A percentile compares a stretch with the other conserved stretches of the same genome.
phyloP scores from a whole-genome alignment of 176 grass and related monocot genomes.

The Thinopyrum elongatum region DNA sequence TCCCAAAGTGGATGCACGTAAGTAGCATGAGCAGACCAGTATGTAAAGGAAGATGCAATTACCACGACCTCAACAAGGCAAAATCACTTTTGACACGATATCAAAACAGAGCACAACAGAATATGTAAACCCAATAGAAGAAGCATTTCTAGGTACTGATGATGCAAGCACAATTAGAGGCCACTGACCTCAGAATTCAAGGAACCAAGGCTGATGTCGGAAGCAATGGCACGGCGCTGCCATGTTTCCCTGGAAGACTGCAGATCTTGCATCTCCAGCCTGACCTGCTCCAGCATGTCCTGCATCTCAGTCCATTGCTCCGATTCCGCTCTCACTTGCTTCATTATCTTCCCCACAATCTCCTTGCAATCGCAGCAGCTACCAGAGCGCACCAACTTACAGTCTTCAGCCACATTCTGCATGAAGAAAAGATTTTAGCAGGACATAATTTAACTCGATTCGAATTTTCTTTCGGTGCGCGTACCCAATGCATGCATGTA shows the following conservation, averaged over 20 bases:
- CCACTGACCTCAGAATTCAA: conserved; percentile 73
- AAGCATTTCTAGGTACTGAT: background rate
- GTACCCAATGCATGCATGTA: background rate
- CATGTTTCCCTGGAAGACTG: conserved; percentile 71
- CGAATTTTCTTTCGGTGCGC: background rate
- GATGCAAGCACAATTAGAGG: background rate
- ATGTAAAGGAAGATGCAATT: background rate
- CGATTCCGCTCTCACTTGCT: conserved; percentile 83
- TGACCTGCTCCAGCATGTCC: conserved; percentile 91
- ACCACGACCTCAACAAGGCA: background rate
- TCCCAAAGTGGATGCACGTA: background rate
- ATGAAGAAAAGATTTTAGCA: background rate
- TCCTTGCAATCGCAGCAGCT: conserved; percentile 78
- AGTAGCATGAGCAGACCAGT: background rate
- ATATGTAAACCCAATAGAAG: background rate
- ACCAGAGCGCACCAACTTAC: conserved; percentile 35
- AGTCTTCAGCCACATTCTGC: conserved; percentile 40
- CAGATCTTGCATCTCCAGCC: conserved; percentile 81
- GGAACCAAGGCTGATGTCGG: conserved; percentile 66
- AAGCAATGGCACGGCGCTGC: conserved; percentile 68
- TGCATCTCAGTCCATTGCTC: conserved; percentile 98
- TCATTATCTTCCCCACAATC: conserved; percentile 74
- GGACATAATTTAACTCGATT: background rate
- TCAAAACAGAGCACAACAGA: background rate
- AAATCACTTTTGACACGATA: background rate